Conservation (phyloP, 208 protist genomes). For the Trypanosoma vivax region DNA sequence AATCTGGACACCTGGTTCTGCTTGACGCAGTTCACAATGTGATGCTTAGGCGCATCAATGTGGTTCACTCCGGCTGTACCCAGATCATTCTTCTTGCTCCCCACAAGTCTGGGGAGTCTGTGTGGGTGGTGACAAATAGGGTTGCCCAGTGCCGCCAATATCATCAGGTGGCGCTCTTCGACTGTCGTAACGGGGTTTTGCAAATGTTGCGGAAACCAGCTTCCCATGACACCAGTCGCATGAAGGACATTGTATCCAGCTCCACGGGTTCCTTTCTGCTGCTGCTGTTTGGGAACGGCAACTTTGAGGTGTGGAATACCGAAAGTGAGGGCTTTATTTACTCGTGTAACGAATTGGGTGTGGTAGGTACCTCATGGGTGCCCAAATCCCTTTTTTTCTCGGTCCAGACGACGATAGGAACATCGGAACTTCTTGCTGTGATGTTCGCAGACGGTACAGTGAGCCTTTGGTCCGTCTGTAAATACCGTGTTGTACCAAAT, state of each 20-base stretch:
- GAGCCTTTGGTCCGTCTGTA: conserved; percentile 75
- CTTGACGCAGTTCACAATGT: conserved; percentile 49
- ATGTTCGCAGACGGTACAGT: conserved; percentile 64
- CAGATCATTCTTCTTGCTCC: conserved; percentile 59
- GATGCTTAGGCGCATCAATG: conserved; percentile 51
- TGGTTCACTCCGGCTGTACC: conserved; percentile 70
- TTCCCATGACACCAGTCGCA: conserved; percentile 36
- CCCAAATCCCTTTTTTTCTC: conserved; percentile 45
- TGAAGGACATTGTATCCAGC: conserved; percentile 65
- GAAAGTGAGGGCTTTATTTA: conserved; percentile 58
- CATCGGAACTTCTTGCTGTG: conserved; percentile 62
- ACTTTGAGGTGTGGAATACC: conserved; percentile 80
- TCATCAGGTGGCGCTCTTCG: conserved; percentile 74
- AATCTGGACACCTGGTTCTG: conserved; percentile 61
- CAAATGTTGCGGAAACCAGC: conserved; percentile 63
- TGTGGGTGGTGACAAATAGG: conserved; percentile 75
- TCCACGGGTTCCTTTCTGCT: conserved; percentile 48
- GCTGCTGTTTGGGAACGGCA: conserved; percentile 61
- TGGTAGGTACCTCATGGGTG: conserved; percentile 72
- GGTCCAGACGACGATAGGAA: conserved; percentile 50
- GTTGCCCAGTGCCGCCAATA: conserved; percentile 38
- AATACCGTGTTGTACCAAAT: conserved; percentile 64
- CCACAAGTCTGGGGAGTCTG: conserved; percentile 49
- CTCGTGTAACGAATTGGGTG: conserved; percentile 57
- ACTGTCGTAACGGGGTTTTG: conserved; percentile 63